Base-by-base conservation (phyloP, 2,329 filamentous ascomycete genomes). In the Calonectria honghensis region DNA sequence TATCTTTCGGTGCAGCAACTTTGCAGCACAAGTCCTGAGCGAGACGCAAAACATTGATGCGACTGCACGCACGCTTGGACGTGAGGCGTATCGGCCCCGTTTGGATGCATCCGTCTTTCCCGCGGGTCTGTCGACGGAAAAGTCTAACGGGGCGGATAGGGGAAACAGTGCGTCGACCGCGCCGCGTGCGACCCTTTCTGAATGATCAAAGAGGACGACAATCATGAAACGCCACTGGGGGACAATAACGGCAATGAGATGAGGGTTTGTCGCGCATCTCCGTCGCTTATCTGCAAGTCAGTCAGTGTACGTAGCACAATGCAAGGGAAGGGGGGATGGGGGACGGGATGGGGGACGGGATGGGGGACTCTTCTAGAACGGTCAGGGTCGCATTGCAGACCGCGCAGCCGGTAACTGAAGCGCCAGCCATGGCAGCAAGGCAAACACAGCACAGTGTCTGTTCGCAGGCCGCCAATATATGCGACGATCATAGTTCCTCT, bases 271-370 rank as follows among this genome's bases (percentile, higher is more conserved):
- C 48, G 32, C 77, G 77, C 77, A 80, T 80, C 79, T 79, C 77
- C 76, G 76, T 80, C 79, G 79, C 79, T 80, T 80, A 80, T 79
- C 79, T 80, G 75, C 79, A 78, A 74, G 69, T 67, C 63, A 77
- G 64, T 74, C 65, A 59, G 63, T 54, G 61, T 64, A 72, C 59
- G 48, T 61, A 13, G 35, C 63, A 14, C 31, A 50, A 63, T 74
- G 50, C 57, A 64, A 73, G 76, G 76, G 72, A 63, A 63, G 75
- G 68, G 24, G 11, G 31, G 48, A 70, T 45, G 57, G 48, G 37
- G 45, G 70, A 70, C 37, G 11, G 31, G 48, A 70, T 45, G 57
- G 48, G 37, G 45, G 70, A 70, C 37, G 11, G 31, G 48, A 70
- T 45, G 57, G 48, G 37, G 45, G 70, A 72, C 68, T 52, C 54